Conservation (phyloP, 2,329 filamentous ascomycete species). For the Trichophyton simii region DNA sequence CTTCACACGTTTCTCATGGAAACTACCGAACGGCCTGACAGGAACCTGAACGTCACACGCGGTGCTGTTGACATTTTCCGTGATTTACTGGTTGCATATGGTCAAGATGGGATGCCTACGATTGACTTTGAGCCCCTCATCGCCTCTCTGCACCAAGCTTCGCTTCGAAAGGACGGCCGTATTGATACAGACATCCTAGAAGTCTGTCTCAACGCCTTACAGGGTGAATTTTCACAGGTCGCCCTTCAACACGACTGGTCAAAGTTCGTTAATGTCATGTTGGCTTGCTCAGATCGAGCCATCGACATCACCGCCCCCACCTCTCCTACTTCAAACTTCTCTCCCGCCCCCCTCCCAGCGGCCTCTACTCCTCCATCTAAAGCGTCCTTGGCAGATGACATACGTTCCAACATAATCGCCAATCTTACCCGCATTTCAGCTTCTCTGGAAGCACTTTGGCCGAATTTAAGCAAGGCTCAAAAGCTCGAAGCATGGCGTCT, state of each 20-base stretch:
- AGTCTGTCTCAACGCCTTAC: conserved; percentile 28
- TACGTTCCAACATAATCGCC: conserved; percentile 27
- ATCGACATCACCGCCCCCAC: conserved; percentile 14
- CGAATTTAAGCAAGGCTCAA: conserved; percentile 25
- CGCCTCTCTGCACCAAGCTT: conserved; percentile 24
- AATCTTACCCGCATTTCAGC: conserved; percentile 28
- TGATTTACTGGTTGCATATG: conserved; percentile 29
- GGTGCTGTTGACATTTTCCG: conserved; percentile 31
- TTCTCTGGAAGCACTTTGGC: conserved; percentile 27
- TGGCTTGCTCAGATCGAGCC: conserved; percentile 25
- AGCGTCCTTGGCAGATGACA: conserved; percentile 22
- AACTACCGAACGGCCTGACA: conserved; percentile 22
- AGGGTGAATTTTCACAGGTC: conserved; percentile 25
- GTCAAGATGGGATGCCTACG: conserved; percentile 27
- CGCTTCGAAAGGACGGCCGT: conserved; percentile 26
- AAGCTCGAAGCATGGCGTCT: conserved; percentile 25
- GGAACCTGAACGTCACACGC: conserved; percentile 30
- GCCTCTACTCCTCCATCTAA: conserved; percentile 17
- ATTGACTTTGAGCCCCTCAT: conserved; percentile 28
- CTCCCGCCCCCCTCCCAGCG: conserved; percentile 1
- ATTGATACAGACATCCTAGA: conserved; percentile 31
- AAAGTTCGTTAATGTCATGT: conserved; percentile 24
- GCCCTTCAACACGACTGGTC: conserved; percentile 19
- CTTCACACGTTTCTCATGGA: conserved; percentile 27
- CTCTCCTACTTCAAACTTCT: conserved; percentile 16